Evolutionary conservation across 1,284 basidiomycete genomes (phyloP), one percentile per base, ranked within the genome.

Genomic region (Acaromyces ingoldii): DNA sequence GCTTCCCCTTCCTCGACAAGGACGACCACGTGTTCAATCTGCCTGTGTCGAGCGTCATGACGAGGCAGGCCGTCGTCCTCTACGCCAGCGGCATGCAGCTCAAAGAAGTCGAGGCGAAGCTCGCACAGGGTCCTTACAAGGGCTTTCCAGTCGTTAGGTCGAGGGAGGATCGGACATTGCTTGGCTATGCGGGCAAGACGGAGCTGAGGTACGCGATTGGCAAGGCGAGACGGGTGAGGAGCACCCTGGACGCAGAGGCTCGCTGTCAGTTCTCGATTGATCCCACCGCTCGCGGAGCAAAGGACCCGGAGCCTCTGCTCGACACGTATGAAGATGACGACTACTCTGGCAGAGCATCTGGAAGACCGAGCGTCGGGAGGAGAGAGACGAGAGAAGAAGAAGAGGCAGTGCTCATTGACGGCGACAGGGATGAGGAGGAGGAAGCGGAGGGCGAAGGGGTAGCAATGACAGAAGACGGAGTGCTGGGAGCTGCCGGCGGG

Each of bases 11-110:
- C 80, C 79, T 99, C 53, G 77, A 78, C 49, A 91, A 91, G 72
- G 71, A 66, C 39, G 89, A 95, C 69, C 87, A 91, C 71, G 84
- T 86, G 0, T 93, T 88, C 69, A 85, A 93, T 65, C 46, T 53
- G 21, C 83, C 74, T 88, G 93, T 97, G 11, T 86, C 87, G 0
- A 81, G 85, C 55, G 89, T 93, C 25, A 96, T 98, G 92, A 83
- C 84, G 62, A 84, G 80, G 52, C 85, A 89, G 53, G 74, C 97
- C 6, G 79, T 85, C 42, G 84, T 85, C 1, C 78, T 98, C 45
- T 81, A 82, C 22, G 85, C 86, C 13, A 81, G 81, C 10, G 91
- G 91, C 2, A 83, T 91, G 81, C 80, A 80, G 34, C 81, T 96
- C 11, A 78, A 77, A 30, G 85, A 89, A 61, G 80, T 98, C 25